A percentile compares a stretch with the other conserved stretches of the same genome.
Conservation (phyloP, 331 rosid genomes). For the Malus hybrid region DNA sequence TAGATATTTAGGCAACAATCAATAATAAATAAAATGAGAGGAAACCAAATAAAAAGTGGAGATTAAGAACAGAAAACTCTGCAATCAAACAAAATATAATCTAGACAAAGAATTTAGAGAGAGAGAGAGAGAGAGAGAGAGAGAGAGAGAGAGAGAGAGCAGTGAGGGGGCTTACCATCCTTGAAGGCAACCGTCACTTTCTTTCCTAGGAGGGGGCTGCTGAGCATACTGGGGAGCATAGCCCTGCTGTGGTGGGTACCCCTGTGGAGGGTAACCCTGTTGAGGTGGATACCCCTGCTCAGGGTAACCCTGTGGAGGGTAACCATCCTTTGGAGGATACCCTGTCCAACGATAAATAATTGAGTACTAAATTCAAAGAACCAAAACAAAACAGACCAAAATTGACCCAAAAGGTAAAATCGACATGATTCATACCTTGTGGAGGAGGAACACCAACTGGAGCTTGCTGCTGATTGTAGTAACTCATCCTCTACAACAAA, state of each 20-base stretch:
- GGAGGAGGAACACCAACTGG: constrained; percentile 75
- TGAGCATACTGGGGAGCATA: constrained; percentile 53
- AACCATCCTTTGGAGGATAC: constrained; percentile 57
- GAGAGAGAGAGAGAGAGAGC: background rate
- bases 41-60: background rate
- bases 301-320: constrained; percentile 66
- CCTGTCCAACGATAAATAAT: constrained; percentile 24
- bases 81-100: too few relatives aligned
- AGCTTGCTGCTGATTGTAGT: constrained; percentile 66
- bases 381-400: background rate
- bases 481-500: constrained; percentile 35
- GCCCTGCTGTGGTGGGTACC: constrained; percentile 25
- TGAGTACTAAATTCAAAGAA: background rate
- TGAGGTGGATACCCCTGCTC: constrained; percentile 37
- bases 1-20: background rate
- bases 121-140: background rate
- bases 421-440: constrained; percentile 38
- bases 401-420: background rate
- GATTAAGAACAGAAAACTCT: too few relatives aligned
- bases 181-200: constrained; percentile 40
- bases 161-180: constrained; percentile 46
- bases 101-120: too few relatives aligned
- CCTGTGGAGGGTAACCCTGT: constrained; percentile 51
- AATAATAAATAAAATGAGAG: background rate
- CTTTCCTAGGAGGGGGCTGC: constrained; percentile 45